phyloP scores from a whole-genome alignment of 257 asterid genomes.

The Solanum pinnatisectum region DNA sequence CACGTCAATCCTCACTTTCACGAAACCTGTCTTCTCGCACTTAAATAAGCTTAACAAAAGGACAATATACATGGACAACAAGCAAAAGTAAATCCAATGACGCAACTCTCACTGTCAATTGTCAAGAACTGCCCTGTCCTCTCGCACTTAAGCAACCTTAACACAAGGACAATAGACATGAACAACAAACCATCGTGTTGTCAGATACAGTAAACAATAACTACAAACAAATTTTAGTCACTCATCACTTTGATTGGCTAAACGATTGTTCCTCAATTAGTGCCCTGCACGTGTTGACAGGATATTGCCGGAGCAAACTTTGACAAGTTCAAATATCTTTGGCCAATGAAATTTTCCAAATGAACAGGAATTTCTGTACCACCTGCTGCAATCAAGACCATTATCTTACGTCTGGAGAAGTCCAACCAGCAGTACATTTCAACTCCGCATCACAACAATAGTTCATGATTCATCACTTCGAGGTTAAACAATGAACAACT shows the following conservation, averaged over 20 bases:
- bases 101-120: not conserved
- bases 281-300: not conserved
- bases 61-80: not conserved
- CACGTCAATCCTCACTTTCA: not conserved
- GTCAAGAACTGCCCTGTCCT: not conserved
- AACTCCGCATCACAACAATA: not conserved
- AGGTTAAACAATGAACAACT: not conserved
- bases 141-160: not conserved
- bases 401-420: not conserved
- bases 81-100: not conserved
- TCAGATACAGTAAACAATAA: not conserved
- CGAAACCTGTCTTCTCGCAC: not conserved
- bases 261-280: not conserved
- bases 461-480: not conserved
- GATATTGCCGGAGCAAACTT: not conserved
- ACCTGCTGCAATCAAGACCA: not conserved
- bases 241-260: not conserved
- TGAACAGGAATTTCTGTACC: not conserved
- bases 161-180: not conserved
- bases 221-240: not conserved
- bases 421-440: not conserved
- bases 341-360: not conserved
- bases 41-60: not conserved
- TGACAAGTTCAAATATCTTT: not conserved
- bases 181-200: not conserved